phyloP scores from a whole-genome alignment of 2,329 filamentous ascomycete species.

The Penicillium olsonii region DNA sequence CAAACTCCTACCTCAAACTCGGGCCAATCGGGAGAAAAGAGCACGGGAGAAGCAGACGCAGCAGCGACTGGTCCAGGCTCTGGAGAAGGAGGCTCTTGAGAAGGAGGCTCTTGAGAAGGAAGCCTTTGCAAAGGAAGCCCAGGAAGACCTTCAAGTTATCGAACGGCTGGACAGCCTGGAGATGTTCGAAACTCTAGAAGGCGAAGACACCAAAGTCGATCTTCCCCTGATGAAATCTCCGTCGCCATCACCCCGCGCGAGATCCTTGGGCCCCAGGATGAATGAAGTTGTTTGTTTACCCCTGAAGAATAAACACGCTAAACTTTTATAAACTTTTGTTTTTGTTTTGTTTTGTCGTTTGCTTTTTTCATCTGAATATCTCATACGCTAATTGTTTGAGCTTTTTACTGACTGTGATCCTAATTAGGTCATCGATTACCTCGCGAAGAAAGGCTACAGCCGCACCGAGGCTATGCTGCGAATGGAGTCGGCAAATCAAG shows the following conservation, averaged over 20 bases:
- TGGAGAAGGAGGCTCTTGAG: background rate
- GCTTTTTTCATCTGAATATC: constrained; percentile 3
- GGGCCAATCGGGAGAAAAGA: too few relatives aligned
- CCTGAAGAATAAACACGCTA: too few relatives aligned
- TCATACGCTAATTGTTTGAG: background rate
- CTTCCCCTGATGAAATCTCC: too few relatives aligned
- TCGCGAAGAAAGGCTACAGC: constrained; percentile 92
- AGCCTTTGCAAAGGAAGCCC: background rate
- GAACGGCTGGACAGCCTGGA: too few relatives aligned
- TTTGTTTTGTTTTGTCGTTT: too few relatives aligned
- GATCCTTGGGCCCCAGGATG: too few relatives aligned
- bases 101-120: background rate
- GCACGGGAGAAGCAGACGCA: background rate
- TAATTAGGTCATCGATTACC: constrained; percentile 80
- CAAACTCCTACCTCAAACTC: too few relatives aligned
- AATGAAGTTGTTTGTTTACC: too few relatives aligned
- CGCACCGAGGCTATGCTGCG: constrained; percentile 90
- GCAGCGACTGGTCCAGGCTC: background rate
- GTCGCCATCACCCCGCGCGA: too few relatives aligned
- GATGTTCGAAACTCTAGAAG: too few relatives aligned
- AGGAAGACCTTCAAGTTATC: background rate
- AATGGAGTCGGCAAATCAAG: constrained; percentile 82
- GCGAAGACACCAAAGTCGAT: too few relatives aligned
- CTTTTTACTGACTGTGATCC: constrained; percentile 4
- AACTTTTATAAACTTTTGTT: too few relatives aligned